Evolutionary conservation across 75 land plant genomes (phyloP).

Genomic region (Sequoiadendron giganteum): DNA sequence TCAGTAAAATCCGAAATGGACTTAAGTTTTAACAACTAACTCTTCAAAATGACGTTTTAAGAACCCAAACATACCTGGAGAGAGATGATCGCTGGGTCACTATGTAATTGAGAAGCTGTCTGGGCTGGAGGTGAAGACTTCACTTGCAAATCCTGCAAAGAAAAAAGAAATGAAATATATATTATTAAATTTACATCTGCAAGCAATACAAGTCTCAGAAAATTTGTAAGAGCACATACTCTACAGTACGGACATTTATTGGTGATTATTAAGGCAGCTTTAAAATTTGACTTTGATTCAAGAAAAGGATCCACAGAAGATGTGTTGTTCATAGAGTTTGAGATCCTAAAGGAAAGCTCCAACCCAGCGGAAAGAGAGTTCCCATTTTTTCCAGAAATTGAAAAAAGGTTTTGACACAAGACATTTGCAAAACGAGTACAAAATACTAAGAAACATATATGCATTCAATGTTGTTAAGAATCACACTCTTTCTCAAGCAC

Average conservation of each 20-base stretch:
- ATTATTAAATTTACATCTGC: neutral
- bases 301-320: neutral
- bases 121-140: slow-evolving; percentile 44
- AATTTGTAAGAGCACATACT: neutral
- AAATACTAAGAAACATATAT: neutral
- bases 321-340: neutral
- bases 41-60: neutral
- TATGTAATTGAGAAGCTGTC: slow-evolving; percentile 26
- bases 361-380: neutral
- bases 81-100: slow-evolving; percentile 51
- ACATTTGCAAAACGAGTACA: neutral
- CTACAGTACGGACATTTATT: neutral
- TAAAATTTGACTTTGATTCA: neutral
- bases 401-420: neutral
- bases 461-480: neutral
- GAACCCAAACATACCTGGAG: slow-evolving; percentile 24
- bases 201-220: neutral
- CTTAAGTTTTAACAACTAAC: neutral
- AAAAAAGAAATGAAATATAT: neutral
- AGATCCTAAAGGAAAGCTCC: neutral
- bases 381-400: neutral
- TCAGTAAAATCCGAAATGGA: neutral
- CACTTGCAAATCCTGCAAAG: slow-evolving; percentile 51
- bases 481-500: neutral
- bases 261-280: neutral